Conservation (phyloP, 2,329 filamentous ascomycete genomes). For the Fusarium drepaniforme region DNA sequence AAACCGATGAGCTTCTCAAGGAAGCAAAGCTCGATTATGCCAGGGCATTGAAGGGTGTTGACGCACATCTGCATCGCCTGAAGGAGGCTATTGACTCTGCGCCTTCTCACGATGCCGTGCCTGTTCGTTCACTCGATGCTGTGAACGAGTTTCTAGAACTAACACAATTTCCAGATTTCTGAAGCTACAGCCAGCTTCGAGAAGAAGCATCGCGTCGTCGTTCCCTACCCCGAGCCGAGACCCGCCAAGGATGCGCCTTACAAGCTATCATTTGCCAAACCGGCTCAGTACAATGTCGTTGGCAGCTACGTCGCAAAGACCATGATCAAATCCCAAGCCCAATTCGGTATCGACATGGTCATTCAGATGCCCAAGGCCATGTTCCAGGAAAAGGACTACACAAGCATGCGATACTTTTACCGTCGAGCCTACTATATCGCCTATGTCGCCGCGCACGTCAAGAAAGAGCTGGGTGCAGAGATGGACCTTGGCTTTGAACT, state of each 20-base stretch:
- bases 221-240: conserved; percentile 87
- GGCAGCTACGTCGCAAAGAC: conserved; percentile 88
- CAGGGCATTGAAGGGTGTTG: conserved; percentile 60
- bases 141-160: conserved; percentile 8
- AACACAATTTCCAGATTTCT: conserved; percentile 64
- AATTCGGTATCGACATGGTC: conserved; percentile 81
- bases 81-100: conserved; percentile 67
- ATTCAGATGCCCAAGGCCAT: conserved; percentile 84
- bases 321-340: conserved; percentile 72
- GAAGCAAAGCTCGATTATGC: conserved; percentile 66
- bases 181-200: conserved; percentile 78
- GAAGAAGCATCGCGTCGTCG: conserved; percentile 74
- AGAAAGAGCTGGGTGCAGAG: conserved; percentile 64
- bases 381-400: conserved; percentile 95
- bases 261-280: conserved; percentile 82
- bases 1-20: conserved; percentile 70
- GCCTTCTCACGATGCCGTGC: conserved; percentile 60
- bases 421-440: conserved; percentile 93
- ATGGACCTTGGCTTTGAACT: conserved; percentile 73
- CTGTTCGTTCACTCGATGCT: conserved; percentile 56
- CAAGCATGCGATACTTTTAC: conserved; percentile 94
- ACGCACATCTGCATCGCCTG: conserved; percentile 62
- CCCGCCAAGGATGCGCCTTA: conserved; percentile 83
- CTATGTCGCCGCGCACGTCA: conserved; percentile 79
- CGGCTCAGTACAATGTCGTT: conserved; percentile 84